phyloP scores from a whole-genome alignment of 345 rosid species.

The Hirschfeldia incana region DNA sequence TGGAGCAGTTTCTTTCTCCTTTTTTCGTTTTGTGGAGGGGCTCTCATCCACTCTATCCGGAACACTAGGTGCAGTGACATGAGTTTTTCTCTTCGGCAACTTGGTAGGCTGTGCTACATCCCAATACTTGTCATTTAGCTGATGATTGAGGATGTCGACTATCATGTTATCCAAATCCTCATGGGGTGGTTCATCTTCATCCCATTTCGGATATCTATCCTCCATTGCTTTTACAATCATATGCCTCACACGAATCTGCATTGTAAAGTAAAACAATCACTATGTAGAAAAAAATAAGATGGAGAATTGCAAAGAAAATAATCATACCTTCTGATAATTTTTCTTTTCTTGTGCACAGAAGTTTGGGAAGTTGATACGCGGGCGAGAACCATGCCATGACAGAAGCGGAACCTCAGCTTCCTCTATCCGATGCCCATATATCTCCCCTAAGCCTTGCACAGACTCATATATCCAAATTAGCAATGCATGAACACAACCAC shows the following conservation, averaged over 20 bases:
- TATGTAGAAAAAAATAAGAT: not conserved
- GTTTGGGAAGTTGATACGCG: no score
- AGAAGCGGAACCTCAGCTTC: not conserved
- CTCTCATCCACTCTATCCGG: not conserved
- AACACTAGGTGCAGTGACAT: not conserved
- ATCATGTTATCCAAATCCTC: not conserved
- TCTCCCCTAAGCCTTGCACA: no score
- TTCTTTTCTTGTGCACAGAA: not conserved
- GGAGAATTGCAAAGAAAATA: not conserved
- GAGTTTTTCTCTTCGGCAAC: not conserved
- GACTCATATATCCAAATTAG: no score
- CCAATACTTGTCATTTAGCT: not conserved
- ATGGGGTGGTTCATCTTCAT: no score
- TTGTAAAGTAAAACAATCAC: not conserved
- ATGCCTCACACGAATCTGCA: not conserved
- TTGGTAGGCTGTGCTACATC: not conserved
- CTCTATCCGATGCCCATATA: no score
- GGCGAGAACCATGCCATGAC: not conserved
- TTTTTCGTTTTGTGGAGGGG: not conserved
- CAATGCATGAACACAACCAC: no score
- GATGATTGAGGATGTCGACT: not conserved
- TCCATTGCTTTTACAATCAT: not conserved
- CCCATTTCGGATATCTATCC: not conserved
- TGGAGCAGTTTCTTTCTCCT: not conserved
- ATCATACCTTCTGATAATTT: not conserved